Evolutionary conservation across 805 yeast species (phyloP).

Genomic region (Ogataea trehaloabstinens): DNA sequence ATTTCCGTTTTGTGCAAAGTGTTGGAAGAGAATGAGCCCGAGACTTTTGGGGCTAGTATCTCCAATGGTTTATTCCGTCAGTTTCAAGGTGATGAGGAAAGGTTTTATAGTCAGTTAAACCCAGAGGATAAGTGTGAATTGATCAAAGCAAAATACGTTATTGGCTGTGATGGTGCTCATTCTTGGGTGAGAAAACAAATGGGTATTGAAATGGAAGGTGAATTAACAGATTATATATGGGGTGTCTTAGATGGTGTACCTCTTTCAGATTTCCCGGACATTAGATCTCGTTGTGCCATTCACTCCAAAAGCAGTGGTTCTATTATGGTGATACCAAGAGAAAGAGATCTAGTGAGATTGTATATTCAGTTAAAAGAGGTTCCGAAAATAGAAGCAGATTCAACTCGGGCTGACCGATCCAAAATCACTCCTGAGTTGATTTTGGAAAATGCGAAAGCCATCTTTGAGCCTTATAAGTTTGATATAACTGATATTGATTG

Average conservation of each 20-base stretch:
- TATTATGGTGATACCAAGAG: conserved; percentile 36
- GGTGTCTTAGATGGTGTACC: conserved; percentile 37
- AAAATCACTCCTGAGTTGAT: conserved; percentile 34
- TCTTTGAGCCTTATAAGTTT: conserved; percentile 23
- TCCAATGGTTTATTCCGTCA: conserved; percentile 25
- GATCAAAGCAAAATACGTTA: conserved; percentile 32
- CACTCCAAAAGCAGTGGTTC: conserved; percentile 32
- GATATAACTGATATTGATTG: conserved; percentile 29
- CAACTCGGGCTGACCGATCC: conserved; percentile 29
- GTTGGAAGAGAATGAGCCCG: conserved; percentile 15
- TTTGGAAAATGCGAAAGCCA: conserved; percentile 23
- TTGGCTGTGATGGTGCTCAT: conserved; percentile 36
- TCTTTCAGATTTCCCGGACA: conserved; percentile 36
- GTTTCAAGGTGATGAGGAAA: conserved; percentile 29
- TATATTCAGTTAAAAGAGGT: conserved; percentile 31
- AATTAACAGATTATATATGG: conserved; percentile 35
- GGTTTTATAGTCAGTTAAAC: conserved; percentile 12
- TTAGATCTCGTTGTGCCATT: conserved; percentile 33
- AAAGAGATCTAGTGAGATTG: conserved; percentile 31
- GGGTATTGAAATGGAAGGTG: conserved; percentile 35
- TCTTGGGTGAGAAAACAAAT: conserved; percentile 33
- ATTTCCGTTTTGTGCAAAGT: conserved; percentile 27
- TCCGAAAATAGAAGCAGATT: conserved; percentile 12
- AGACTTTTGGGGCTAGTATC: conserved; percentile 6
- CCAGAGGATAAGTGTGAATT: conserved; percentile 16